These are phyloP conservation scores for Ambrosia trifida DNA, from an alignment of 129 eudicot genomes.

Conservation along the genomic window DNA sequence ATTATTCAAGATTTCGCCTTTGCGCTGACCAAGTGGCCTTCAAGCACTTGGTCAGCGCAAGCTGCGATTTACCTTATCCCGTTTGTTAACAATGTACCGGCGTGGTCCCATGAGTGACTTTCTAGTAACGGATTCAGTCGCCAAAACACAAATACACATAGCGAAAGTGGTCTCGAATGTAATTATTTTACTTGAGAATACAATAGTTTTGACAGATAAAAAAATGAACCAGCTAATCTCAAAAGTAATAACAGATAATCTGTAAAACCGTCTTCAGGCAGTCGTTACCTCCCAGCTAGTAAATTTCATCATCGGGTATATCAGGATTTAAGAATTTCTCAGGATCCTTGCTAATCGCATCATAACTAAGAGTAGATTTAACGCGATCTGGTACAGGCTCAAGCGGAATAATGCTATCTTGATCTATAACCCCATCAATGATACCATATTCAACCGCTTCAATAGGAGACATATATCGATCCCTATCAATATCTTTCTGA, in stretches of 20 bases:
- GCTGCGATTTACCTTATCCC: no score
- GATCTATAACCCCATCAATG: slow-evolving; percentile 82
- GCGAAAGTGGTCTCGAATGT: slow-evolving; percentile 15
- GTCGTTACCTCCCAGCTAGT: slow-evolving; percentile 39
- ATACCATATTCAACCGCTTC: slow-evolving; percentile 93
- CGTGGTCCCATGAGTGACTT: no score
- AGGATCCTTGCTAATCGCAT: slow-evolving; percentile 56
- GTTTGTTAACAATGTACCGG: no score
- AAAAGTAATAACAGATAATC: slow-evolving; percentile 19
- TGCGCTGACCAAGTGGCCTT: no score
- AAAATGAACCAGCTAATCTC: slow-evolving; percentile 16
- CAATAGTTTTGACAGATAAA: slow-evolving; percentile 30
- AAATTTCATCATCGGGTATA: slow-evolving; percentile 94
- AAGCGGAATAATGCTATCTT: slow-evolving; percentile 82
- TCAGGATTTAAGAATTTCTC: slow-evolving; percentile 70
- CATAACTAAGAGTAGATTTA: slow-evolving; percentile 48
- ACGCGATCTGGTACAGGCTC: slow-evolving; percentile 80
- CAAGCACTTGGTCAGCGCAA: no score
- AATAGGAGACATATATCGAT: slow-evolving; percentile 89
- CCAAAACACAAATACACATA: background rate
- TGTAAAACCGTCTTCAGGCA: slow-evolving; percentile 9
- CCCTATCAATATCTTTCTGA: slow-evolving; percentile 81
- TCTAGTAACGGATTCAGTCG: no score
- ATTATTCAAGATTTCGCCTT: slow-evolving; percentile 17
- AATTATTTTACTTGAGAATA: slow-evolving; percentile 33